Conservation (phyloP, 2,329 filamentous ascomycete genomes). For the Mariannaea sp. region DNA sequence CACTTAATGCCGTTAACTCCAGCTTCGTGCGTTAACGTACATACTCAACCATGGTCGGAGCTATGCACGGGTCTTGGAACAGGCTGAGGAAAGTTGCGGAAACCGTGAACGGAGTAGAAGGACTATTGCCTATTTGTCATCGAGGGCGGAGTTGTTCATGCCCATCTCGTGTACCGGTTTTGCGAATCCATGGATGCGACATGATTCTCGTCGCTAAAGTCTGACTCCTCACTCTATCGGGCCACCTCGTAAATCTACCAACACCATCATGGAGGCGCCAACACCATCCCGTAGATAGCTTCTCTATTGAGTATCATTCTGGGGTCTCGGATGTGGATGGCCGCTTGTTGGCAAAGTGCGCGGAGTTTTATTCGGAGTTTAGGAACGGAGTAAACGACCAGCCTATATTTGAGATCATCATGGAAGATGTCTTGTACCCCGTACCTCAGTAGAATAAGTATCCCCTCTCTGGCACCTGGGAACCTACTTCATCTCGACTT, state of each 20-base stretch:
- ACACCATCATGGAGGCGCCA: slow-evolving; percentile 11
- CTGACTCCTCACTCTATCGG: neutral
- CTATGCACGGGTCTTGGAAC: neutral
- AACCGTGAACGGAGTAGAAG: neutral
- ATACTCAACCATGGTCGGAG: neutral
- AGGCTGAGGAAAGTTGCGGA: neutral
- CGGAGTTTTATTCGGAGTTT: slow-evolving; percentile 22
- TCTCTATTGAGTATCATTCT: neutral
- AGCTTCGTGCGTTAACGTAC: neutral
- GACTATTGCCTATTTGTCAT: slow-evolving; percentile 3
- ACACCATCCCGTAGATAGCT: neutral
- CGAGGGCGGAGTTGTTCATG: neutral
- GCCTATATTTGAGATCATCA: neutral
- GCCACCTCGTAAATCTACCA: neutral
- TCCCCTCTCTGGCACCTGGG: too few species aligned
- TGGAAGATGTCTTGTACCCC: neutral
- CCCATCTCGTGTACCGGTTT: neutral
- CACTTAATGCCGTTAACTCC: slow-evolving; percentile 24
- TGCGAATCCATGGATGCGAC: neutral
- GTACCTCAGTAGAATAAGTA: slow-evolving; percentile 10
- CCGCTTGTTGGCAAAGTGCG: neutral
- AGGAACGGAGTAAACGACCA: neutral
- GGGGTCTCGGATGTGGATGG: neutral
- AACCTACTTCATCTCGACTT: too few species aligned
- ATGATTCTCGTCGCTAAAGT: neutral